Percentiles rank a stretch among this genome's conserved stretches.
phyloP scores from a whole-genome alignment of 2,329 filamentous ascomycete genomes.

The Helminthosporium solani region DNA sequence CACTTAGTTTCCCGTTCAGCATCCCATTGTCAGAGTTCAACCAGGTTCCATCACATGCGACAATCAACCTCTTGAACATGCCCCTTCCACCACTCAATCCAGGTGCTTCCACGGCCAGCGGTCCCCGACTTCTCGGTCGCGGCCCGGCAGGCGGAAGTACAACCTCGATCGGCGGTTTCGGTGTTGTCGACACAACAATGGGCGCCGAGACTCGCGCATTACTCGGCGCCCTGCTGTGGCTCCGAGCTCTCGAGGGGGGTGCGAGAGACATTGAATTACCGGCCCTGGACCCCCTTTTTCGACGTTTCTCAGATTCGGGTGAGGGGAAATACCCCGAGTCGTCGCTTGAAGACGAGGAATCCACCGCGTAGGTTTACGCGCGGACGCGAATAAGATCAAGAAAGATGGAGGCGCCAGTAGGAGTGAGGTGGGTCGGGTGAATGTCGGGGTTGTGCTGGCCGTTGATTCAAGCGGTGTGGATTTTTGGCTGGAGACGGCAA shows the following conservation, averaged over 20 bases:
- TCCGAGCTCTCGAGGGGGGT: slow-evolving; percentile 30
- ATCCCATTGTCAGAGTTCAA: slow-evolving; percentile 51
- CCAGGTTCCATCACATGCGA: slow-evolving; percentile 50
- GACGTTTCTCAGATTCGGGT: slow-evolving; percentile 12
- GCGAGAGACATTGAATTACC: slow-evolving; percentile 25
- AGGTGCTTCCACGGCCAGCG: slow-evolving; percentile 25
- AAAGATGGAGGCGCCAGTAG: background rate
- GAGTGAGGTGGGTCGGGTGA: background rate
- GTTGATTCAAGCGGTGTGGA: slow-evolving; percentile 1
- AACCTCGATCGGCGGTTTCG: slow-evolving; percentile 31
- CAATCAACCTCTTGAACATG: slow-evolving; percentile 44
- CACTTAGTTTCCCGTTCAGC: slow-evolving; percentile 45
- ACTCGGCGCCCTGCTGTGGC: slow-evolving; percentile 33
- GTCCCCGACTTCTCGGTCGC: slow-evolving; percentile 25
- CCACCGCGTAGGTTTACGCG: slow-evolving; percentile 4
- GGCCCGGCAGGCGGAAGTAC: slow-evolving; percentile 24
- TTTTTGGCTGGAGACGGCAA: background rate
- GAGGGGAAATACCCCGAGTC: slow-evolving; percentile 23
- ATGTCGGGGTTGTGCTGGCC: background rate
- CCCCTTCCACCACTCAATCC: slow-evolving; percentile 39
- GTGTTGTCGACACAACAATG: slow-evolving; percentile 26
- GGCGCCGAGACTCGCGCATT: slow-evolving; percentile 19
- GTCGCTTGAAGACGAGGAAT: slow-evolving; percentile 18
- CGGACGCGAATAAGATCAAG: background rate
- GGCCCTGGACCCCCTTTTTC: slow-evolving; percentile 11